These are phyloP conservation scores for Geopyxis carbonaria DNA, from an alignment of 495 filamentous ascomycete genomes.

Conservation along the genomic window DNA sequence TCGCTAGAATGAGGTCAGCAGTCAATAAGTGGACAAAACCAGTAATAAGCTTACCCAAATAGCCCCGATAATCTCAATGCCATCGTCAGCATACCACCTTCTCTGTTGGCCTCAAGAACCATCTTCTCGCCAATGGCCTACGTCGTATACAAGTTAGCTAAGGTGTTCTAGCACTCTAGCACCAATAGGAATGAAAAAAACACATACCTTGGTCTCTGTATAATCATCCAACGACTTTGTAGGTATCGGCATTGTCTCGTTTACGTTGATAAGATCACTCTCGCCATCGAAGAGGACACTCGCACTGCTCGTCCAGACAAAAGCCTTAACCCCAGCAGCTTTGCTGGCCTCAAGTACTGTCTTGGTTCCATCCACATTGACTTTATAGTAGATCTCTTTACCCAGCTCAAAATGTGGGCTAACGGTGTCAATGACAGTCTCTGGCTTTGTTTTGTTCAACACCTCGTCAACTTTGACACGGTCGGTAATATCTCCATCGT, in stretches of 20 bases:
- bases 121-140: slow-evolving; percentile 74
- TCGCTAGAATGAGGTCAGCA: slow-evolving; percentile 11
- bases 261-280: slow-evolving; percentile 70
- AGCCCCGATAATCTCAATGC: slow-evolving; percentile 79
- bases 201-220: slow-evolving; percentile 60
- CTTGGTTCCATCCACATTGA: slow-evolving; percentile 83
- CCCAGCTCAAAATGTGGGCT: slow-evolving; percentile 44
- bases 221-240: slow-evolving; percentile 72
- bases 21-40: neutral
- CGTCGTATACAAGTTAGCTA: too few relatives aligned
- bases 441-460: slow-evolving; percentile 55
- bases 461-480: slow-evolving; percentile 43
- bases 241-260: slow-evolving; percentile 72
- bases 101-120: slow-evolving; percentile 71
- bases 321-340: slow-evolving; percentile 63
- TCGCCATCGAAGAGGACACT: slow-evolving; percentile 70
- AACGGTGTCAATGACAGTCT: slow-evolving; percentile 91
- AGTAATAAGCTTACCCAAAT: slow-evolving; percentile 48
- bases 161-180: slow-evolving; percentile 10
- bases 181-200: neutral
- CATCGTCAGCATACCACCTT: slow-evolving; percentile 51
- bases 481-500: slow-evolving; percentile 77
- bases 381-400: slow-evolving; percentile 54
- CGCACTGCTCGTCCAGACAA: slow-evolving; percentile 88
- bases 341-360: slow-evolving; percentile 59